Base-by-base conservation (phyloP, 495 filamentous ascomycete species). In the Chaetomidium leptoderma region DNA sequence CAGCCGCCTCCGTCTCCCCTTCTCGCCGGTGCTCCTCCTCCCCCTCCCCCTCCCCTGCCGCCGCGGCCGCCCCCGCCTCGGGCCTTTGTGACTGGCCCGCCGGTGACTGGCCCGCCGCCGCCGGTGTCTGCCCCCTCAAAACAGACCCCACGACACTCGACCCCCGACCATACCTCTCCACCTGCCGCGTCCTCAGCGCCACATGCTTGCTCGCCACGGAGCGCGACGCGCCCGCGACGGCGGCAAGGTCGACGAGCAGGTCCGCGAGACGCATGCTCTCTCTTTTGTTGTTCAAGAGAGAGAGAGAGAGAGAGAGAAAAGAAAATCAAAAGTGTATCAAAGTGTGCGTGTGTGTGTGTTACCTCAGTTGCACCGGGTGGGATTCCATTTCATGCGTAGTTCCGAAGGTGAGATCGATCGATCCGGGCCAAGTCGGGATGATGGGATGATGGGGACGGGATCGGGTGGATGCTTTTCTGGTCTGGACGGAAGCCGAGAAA, bases 151-250 rank as follows among this genome's bases (percentile, higher is more conserved):
- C 82, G 36, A 96, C 76, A 33, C 84, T 89, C 2, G 91, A 93
- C 9, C 88, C 90, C 58, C 79, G 81, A 51, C 78, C 84, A 69
- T 88, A 97, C 56, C 86, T 72, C 71, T 95, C 87, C 26, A 93
- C 71, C 69, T 97, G 91, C 54, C 83, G 78, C 39, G 81, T 77
- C 17, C 91, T 86, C 60, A 97, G 80, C 16, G 83, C 83, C 45
- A 89, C 72, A 73, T 97, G 93, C 73, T 90, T 90, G 62, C 80
- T 75, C 16, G 88, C 89, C 47, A 99, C 80, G 10, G 83, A 79
- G 44, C 84, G 83, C 55, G 90, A 86, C 66, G 88, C 92, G 76
- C 83, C 86, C 66, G 87, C 80, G 37, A 96, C 77, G 59, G 87
- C 86, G 57, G 88, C 84, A 59, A 87, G 80, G 75, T 97, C 92